Percentiles rank a stretch among this genome's conserved stretches.
phyloP scores from a whole-genome alignment of 2,329 filamentous ascomycete genomes.

The Aspergillus tubingensis region DNA sequence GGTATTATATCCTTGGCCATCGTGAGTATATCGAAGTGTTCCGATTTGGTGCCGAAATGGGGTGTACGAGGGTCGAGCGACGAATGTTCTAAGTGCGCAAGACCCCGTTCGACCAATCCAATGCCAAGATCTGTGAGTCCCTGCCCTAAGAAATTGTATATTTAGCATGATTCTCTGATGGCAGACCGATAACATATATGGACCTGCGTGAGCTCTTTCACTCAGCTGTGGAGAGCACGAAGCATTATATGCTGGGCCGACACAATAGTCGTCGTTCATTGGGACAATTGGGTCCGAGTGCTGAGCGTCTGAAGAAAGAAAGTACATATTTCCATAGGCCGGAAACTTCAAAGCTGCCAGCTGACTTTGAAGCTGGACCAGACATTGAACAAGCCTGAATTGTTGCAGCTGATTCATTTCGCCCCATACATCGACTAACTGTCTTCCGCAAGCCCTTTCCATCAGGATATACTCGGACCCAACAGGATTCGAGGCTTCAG shows the following conservation, averaged over 20 bases:
- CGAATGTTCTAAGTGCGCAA: conserved; percentile 12
- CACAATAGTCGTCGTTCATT: conserved; percentile 16
- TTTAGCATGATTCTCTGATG: neutral
- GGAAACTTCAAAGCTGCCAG: conserved; percentile 30
- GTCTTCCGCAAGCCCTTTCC: conserved; percentile 32
- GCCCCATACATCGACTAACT: conserved; percentile 34
- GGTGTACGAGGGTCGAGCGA: conserved; percentile 10
- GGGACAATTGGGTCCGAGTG: neutral
- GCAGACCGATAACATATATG: conserved; percentile 14
- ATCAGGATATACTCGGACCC: conserved; percentile 41
- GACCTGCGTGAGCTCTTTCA: conserved; percentile 13
- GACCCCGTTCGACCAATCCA: conserved; percentile 10
- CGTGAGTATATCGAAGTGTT: conserved; percentile 13
- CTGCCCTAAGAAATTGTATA: conserved; percentile 1
- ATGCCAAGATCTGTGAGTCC: conserved; percentile 15
- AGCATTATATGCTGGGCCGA: conserved; percentile 16
- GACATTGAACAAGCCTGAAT: conserved; percentile 29
- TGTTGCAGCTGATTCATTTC: conserved; percentile 27
- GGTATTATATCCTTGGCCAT: conserved; percentile 10
- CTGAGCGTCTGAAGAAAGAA: conserved; percentile 5
- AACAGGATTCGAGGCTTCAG: conserved; percentile 30
- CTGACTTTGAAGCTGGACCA: conserved; percentile 28
- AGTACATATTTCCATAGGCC: conserved; percentile 36
- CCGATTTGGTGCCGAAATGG: conserved; percentile 14
- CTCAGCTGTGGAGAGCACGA: conserved; percentile 13